Evolutionary conservation across 441 rosid genomes (phyloP).

Genomic region (Breynia disticha): DNA sequence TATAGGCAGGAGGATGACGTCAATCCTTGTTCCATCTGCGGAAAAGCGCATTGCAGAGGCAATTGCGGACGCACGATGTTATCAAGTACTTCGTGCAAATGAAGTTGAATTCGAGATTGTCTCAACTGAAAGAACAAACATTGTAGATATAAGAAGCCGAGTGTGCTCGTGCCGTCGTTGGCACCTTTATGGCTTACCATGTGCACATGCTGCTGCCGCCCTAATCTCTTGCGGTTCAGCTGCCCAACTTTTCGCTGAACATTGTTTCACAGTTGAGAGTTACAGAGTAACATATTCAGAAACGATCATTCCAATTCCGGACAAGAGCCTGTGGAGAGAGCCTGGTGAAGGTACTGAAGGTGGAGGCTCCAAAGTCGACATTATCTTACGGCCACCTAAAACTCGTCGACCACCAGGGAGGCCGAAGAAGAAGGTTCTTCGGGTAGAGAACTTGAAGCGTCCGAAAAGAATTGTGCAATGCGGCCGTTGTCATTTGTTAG

Average conservation of each 20-base stretch:
- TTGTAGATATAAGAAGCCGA: constrained; percentile 70
- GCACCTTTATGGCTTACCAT: constrained; percentile 88
- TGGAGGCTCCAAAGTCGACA: constrained; percentile 49
- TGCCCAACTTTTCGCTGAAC: constrained; percentile 69
- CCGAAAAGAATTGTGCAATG: constrained; percentile 88
- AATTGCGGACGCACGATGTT: constrained; percentile 76
- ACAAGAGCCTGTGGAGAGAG: constrained; percentile 62
- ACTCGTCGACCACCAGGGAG: constrained; percentile 90
- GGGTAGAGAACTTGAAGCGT: constrained; percentile 78
- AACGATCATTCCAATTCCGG: constrained; percentile 54
- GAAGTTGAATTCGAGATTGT: constrained; percentile 95
- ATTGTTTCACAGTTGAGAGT: constrained; percentile 61
- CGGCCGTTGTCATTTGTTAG: constrained; percentile 91
- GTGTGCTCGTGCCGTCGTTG: constrained; percentile 86
- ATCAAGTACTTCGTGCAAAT: constrained; percentile 87
- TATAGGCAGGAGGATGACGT: constrained; percentile 65
- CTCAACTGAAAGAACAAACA: constrained; percentile 83
- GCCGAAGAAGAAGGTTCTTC: constrained; percentile 79
- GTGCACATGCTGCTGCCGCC: constrained; percentile 93
- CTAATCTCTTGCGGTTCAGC: constrained; percentile 82
- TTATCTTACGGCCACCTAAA: constrained; percentile 57
- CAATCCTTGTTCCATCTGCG: constrained; percentile 82
- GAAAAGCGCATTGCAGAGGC: constrained; percentile 77
- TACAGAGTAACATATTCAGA: constrained; percentile 73
- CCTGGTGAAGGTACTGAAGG: constrained; percentile 55